Conservation (phyloP, 495 filamentous ascomycete genomes). For the Copromyces sp. region DNA sequence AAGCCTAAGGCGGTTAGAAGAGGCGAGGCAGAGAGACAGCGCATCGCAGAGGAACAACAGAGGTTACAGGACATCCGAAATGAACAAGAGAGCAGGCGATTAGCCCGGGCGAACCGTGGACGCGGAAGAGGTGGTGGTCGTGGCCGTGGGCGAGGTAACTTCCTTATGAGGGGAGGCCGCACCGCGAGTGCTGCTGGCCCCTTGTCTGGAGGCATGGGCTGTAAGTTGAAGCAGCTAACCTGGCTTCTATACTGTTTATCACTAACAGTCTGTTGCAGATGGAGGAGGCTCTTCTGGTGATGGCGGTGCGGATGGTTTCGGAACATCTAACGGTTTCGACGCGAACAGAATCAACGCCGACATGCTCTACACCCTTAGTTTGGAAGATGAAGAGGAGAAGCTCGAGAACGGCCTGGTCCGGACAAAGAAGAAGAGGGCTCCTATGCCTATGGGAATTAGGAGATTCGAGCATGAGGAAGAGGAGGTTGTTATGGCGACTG, state of each 20-base stretch:
- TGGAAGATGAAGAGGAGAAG: slow-evolving; percentile 21
- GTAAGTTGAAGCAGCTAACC: slow-evolving; percentile 14
- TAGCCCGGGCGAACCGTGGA: slow-evolving; percentile 13
- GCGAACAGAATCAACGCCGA: slow-evolving; percentile 33
- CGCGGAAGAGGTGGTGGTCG: slow-evolving; percentile 27
- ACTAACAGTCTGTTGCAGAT: slow-evolving; percentile 13
- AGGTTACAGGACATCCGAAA: slow-evolving; percentile 23
- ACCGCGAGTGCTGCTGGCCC: slow-evolving; percentile 28
- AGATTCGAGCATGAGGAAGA: slow-evolving; percentile 45
- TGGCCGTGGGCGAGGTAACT: slow-evolving; percentile 29
- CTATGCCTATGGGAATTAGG: slow-evolving; percentile 38
- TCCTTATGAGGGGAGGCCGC: slow-evolving; percentile 18
- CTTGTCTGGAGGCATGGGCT: slow-evolving; percentile 23
- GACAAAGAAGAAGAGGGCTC: slow-evolving; percentile 13
- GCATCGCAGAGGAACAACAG: slow-evolving; percentile 26
- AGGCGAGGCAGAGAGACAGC: slow-evolving; percentile 31
- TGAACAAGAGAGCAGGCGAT: slow-evolving; percentile 20
- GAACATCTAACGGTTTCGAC: slow-evolving; percentile 18
- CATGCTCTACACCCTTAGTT: slow-evolving; percentile 23
- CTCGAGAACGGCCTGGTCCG: slow-evolving; percentile 8
- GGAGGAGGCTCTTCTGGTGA: slow-evolving; percentile 21
- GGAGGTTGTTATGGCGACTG: slow-evolving; percentile 40
- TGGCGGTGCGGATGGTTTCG: slow-evolving; percentile 17
- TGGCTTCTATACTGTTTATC: neutral
- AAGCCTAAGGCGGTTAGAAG: slow-evolving; percentile 34